These are phyloP conservation scores for Emmonsiellopsis sp. DNA, from an alignment of 2,329 filamentous ascomycete genomes.

Conservation along the genomic window DNA sequence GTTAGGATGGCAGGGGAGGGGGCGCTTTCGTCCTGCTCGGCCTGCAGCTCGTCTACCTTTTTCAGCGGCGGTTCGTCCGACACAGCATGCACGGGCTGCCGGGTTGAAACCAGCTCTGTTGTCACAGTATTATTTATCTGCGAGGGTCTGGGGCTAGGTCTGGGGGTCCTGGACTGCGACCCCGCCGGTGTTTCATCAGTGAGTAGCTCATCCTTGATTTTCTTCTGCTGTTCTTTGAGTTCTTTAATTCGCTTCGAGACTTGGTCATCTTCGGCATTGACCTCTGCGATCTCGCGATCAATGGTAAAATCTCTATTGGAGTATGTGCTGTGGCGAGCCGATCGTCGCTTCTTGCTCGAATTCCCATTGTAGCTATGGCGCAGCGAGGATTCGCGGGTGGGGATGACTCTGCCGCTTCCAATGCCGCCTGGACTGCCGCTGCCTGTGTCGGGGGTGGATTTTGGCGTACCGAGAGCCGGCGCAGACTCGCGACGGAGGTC, in stretches of 20 bases:
- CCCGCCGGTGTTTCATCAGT: slow-evolving; percentile 23
- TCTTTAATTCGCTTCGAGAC: slow-evolving; percentile 51
- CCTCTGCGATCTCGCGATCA: slow-evolving; percentile 30
- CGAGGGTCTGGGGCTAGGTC: slow-evolving; percentile 16
- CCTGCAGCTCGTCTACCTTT: slow-evolving; percentile 22
- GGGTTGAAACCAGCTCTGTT: neutral
- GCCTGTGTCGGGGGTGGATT: slow-evolving; percentile 18
- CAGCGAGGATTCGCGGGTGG: slow-evolving; percentile 59
- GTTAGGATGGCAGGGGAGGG: slow-evolving; percentile 62
- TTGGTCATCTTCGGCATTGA: slow-evolving; percentile 41
- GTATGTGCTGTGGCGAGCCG: slow-evolving; percentile 38
- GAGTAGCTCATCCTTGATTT: slow-evolving; percentile 42
- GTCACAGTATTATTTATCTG: neutral
- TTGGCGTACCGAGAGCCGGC: slow-evolving; percentile 28
- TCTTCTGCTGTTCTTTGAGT: slow-evolving; percentile 48
- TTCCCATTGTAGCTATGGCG: slow-evolving; percentile 45
- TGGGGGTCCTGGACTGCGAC: slow-evolving; percentile 12
- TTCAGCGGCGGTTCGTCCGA: slow-evolving; percentile 6
- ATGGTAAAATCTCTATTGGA: slow-evolving; percentile 31
- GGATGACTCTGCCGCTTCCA: slow-evolving; percentile 49
- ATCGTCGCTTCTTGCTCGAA: slow-evolving; percentile 45
- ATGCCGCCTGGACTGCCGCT: slow-evolving; percentile 27
- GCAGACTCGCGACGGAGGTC: slow-evolving; percentile 11
- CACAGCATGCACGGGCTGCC: neutral
- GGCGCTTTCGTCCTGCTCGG: slow-evolving; percentile 51